These are phyloP conservation scores for Tetrahymena elliotti DNA, from an alignment of 73 alveolate genomes.

Conservation along the genomic window DNA sequence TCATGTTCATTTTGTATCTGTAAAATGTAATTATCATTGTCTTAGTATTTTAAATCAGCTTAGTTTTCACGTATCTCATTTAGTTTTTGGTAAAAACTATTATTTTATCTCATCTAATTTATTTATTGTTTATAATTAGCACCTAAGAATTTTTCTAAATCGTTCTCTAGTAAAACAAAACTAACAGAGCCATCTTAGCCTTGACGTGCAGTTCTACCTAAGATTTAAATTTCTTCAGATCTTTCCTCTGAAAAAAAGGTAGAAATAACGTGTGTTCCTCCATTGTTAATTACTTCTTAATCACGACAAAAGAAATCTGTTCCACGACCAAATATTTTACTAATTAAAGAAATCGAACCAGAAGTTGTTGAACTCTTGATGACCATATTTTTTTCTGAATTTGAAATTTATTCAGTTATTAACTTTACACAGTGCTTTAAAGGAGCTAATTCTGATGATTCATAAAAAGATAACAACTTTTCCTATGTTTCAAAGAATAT, in stretches of 20 bases:
- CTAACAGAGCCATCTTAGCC: background rate
- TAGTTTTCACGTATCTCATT: background rate
- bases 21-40: too few relatives aligned
- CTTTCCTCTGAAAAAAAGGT: background rate
- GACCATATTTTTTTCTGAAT: background rate
- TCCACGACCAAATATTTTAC: conserved; percentile 17
- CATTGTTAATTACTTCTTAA: background rate
- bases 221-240: conserved; percentile 16
- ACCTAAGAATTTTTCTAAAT: background rate
- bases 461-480: background rate
- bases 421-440: background rate
- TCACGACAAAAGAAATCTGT: conserved; percentile 19
- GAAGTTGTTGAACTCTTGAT: background rate
- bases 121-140: background rate
- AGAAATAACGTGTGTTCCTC: conserved; percentile 9
- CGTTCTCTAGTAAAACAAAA: background rate
- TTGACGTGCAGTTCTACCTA: conserved; percentile 9
- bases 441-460: background rate
- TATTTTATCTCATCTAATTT: background rate
- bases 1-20: background rate
- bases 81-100: background rate
- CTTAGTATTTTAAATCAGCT: background rate
- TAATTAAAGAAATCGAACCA: background rate
- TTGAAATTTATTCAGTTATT: background rate
- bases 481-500: background rate